phyloP scores from a whole-genome alignment of 768 basidiomycete species.

The Boletus sp. region DNA sequence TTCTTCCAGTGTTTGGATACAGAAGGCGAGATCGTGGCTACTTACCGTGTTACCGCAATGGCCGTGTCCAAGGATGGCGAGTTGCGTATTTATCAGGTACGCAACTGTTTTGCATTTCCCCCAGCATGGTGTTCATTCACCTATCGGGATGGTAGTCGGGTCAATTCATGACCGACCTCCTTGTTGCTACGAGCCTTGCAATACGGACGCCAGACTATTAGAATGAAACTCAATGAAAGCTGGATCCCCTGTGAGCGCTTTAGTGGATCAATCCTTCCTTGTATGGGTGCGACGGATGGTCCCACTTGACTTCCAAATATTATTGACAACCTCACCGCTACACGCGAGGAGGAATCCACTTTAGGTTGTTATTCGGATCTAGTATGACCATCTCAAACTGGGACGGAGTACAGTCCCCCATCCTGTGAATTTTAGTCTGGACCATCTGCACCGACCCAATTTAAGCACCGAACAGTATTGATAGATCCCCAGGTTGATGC shows the following conservation, averaged over 20 bases:
- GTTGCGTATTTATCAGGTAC: constrained; percentile 25
- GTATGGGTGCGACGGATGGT: not conserved
- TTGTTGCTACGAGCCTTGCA: constrained; percentile 29
- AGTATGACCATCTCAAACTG: not conserved
- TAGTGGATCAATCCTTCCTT: not conserved
- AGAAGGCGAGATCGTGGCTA: constrained; percentile 22
- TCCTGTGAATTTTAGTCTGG: not conserved
- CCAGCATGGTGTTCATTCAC: not conserved
- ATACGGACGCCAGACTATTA: constrained; percentile 22
- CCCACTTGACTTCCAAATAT: not conserved
- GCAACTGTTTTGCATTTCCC: constrained; percentile 4
- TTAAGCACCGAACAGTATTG: not conserved
- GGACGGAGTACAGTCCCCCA: not conserved
- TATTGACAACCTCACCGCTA: not conserved
- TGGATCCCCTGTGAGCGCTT: not conserved
- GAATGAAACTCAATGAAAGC: not conserved
- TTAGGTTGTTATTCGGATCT: not conserved
- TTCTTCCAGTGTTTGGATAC: constrained; percentile 16
- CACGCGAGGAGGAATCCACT: not conserved
- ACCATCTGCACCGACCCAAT: not conserved
- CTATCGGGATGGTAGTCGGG: constrained; percentile 12
- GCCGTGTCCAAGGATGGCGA: constrained; percentile 28
- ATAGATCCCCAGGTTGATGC: not conserved
- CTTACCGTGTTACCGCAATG: constrained; percentile 24
- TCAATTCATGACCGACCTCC: constrained; percentile 25